phyloP scores from a whole-genome alignment of 2,329 filamentous ascomycete genomes.

The Fusarium verrucosum region DNA sequence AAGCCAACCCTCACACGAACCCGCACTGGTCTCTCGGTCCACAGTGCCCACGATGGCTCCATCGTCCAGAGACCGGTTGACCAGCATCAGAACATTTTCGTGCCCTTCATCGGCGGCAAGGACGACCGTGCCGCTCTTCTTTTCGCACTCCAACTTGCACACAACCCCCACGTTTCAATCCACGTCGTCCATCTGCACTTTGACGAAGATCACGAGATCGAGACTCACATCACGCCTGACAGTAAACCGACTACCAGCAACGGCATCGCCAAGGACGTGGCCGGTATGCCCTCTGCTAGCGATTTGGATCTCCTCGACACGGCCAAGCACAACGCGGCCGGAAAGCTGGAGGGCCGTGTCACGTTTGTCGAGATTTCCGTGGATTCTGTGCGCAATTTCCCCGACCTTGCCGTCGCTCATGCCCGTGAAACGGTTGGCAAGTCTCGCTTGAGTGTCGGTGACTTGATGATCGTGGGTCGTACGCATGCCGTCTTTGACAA shows the following conservation, averaged over 20 bases:
- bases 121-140: constrained; percentile 84
- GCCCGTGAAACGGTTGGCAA: constrained; percentile 38
- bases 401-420: constrained; percentile 39
- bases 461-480: constrained; percentile 44
- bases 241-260: constrained; percentile 19
- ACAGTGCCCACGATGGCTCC: constrained; percentile 61
- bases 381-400: constrained; percentile 39
- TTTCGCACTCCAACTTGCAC: constrained; percentile 84
- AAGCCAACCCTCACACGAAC: constrained; percentile 60
- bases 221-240: background rate
- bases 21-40: constrained; percentile 37
- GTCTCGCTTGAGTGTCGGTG: constrained; percentile 38
- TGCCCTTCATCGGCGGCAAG: constrained; percentile 84
- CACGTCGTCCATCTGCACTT: constrained; percentile 68
- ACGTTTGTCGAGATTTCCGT: constrained; percentile 37
- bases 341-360: constrained; percentile 33
- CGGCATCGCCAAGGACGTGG: constrained; percentile 12
- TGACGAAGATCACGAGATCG: constrained; percentile 26
- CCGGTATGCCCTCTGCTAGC: constrained; percentile 27
- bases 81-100: constrained; percentile 82
- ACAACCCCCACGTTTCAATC: constrained; percentile 80
- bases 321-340: constrained; percentile 29
- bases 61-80: constrained; percentile 64
- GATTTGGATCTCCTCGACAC: constrained; percentile 46
- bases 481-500: constrained; percentile 28